These are phyloP conservation scores for Cryptosporidium xiaoi DNA, from an alignment of 169 alveolate genomes.

Conservation along the genomic window DNA sequence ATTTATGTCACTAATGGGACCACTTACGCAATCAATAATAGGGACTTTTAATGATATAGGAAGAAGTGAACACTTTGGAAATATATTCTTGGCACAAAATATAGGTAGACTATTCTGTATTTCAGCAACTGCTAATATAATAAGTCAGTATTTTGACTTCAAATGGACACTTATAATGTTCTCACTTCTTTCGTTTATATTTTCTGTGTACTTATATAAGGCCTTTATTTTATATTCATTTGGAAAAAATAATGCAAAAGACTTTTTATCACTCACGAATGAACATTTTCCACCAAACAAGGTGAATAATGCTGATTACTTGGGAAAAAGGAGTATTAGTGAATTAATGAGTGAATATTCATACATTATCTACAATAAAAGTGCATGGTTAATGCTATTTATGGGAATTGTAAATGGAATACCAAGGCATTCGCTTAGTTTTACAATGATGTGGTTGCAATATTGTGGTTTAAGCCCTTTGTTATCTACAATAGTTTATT, in stretches of 20 bases:
- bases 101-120: constrained; percentile 70
- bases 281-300: not conserved
- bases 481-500: constrained; percentile 76
- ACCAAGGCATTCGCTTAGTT: constrained; percentile 78
- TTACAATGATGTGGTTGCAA: constrained; percentile 80
- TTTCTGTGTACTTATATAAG: constrained; percentile 36
- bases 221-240: constrained; percentile 14
- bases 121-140: constrained; percentile 43
- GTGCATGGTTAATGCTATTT: constrained; percentile 78
- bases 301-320: not conserved
- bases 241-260: not conserved
- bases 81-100: constrained; percentile 52
- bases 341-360: constrained; percentile 44
- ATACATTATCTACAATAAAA: constrained; percentile 77
- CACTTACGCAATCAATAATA: constrained; percentile 63
- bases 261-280: not conserved
- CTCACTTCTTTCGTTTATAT: constrained; percentile 36
- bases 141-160: constrained; percentile 54
- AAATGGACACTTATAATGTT: constrained; percentile 22
- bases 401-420: constrained; percentile 81
- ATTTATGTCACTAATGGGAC: constrained; percentile 63
- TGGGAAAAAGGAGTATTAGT: not conserved
- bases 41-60: constrained; percentile 56
- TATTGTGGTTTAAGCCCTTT: constrained; percentile 80
- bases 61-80: constrained; percentile 66